Evolutionary conservation across 331 rosid genomes (phyloP), one percentile per base, ranked within the genome.

Genomic region (Pyrus hybrid): DNA sequence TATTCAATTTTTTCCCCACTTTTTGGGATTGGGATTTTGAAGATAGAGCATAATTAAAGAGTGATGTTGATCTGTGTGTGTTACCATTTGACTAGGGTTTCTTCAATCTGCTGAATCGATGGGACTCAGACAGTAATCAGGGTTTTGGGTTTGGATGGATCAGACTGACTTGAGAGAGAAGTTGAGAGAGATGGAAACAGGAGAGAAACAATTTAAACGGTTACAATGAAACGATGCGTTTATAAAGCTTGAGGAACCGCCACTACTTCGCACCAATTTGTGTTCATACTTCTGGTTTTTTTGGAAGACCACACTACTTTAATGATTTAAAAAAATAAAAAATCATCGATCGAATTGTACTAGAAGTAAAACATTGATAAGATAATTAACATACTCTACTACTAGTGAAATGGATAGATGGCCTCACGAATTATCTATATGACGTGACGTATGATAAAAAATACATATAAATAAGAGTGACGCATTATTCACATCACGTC

Each of bases 61-160:
- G 35, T 61, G 45, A 73, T 64, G 28, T 11, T 23, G 67, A 72
- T 32, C 26, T 10, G 2, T 33, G 58, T 1, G 62, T 43, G 77
- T 63, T 49, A 74, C 77, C 77, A 74, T 74, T 49, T 8, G 61
- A 45, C 21, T 63, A 41, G 47, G 49, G 29, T n/a, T 49, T 43
- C 30, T 63, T 13, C 70, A 63, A 62, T 74, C 53, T 26, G 62
- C 43, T 43, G 22, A 45, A 43, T 13, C 70, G 70, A 28, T 18
- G 16, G 49, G 49, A 26, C 30, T 43, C 77, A 18, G 41, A 57
- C n/a, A 71, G 13, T 41, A 49, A 49, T 26, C n/a, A 43, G 77
- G 70, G 77, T 62, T 73, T 73, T 41, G 47, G 77, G 77, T 26
- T 30, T 6, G 70, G 70, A 28, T 26, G 32, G 68, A 73, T 60